Evolutionary conservation across 805 yeast genomes (phyloP), one percentile per base, ranked within the genome.

Genomic region (Komagataella mondaviorum): DNA sequence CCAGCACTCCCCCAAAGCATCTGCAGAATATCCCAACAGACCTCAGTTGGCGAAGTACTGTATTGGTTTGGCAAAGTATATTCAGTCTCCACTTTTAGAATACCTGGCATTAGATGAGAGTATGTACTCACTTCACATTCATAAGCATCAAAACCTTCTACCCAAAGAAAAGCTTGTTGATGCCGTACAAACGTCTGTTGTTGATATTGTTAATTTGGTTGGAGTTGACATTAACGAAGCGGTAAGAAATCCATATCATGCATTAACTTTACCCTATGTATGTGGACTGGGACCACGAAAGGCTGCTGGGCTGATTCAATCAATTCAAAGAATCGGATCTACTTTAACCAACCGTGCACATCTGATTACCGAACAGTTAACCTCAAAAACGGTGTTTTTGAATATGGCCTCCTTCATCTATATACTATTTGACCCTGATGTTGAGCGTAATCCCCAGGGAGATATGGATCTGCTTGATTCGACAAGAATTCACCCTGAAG

Each of bases 401-500:
- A 93, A 93, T 65, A 88, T 96, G 65, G 86, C 97, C 0, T 85
- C 95, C 20, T 93, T 93, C 71, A 69, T 93, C 61, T 81, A 81
- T 60, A 84, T 93, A 53, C 93, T 88, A 1, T 74, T 71, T 56
- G 66, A 66, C 23, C 39, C 39, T 30, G 85, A 78, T 52, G 78
- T 81, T 51, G 75, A 81, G 56, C 71, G 80, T 47, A 72, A 69
- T 44, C 74, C 76, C 48, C 82, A 81, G 53, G 70, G 78, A n/a
- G 80, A 82, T 23, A 77, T 84, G 43, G 97, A 91, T 60, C 72
- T 85, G 46, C 74, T 93, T 57, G 99, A 93, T 65, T 90, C 93
- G 49, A 93, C 99, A 0, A 79, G 99, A 69, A 89, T 93, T 48
- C 99, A 93, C 60, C 98, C 98, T 6, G 98, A 93, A 67, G 99